These are phyloP conservation scores for Lagenidium giganteum DNA, from an alignment of 352 stramenopile genomes.

Conservation along the genomic window DNA sequence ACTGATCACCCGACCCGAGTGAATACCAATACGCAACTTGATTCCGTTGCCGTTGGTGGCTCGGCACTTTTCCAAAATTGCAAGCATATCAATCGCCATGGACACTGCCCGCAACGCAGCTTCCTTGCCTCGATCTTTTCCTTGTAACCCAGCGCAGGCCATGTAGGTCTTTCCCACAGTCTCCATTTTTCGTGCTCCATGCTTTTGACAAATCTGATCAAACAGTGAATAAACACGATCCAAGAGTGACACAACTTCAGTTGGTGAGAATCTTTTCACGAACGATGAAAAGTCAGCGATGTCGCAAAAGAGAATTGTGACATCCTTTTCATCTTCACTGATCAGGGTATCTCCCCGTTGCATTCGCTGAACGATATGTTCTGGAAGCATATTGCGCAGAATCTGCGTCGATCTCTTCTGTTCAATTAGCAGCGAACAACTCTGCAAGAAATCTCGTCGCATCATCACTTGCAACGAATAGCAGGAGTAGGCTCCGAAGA, in stretches of 20 bases:
- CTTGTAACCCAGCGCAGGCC: constrained; percentile 67
- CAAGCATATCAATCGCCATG: constrained; percentile 69
- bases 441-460: constrained; percentile 64
- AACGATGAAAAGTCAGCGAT: constrained; percentile 65
- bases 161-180: constrained; percentile 88
- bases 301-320: constrained; percentile 74
- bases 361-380: constrained; percentile 69
- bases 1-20: constrained; percentile 81
- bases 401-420: constrained; percentile 66
- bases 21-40: constrained; percentile 85
- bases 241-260: constrained; percentile 70
- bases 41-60: constrained; percentile 69
- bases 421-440: constrained; percentile 52
- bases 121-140: constrained; percentile 56
- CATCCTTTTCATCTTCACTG: constrained; percentile 68
- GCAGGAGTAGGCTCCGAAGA: constrained; percentile 47
- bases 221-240: constrained; percentile 85
- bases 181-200: constrained; percentile 88
- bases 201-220: constrained; percentile 80
- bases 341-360: constrained; percentile 65
- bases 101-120: constrained; percentile 53
- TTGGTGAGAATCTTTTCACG: constrained; percentile 55
- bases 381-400: constrained; percentile 64
- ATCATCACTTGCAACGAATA: constrained; percentile 72
- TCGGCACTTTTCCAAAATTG: constrained; percentile 45